phyloP scores from a whole-genome alignment of 2,329 filamentous ascomycete genomes.

The Apiospora saccharicola region DNA sequence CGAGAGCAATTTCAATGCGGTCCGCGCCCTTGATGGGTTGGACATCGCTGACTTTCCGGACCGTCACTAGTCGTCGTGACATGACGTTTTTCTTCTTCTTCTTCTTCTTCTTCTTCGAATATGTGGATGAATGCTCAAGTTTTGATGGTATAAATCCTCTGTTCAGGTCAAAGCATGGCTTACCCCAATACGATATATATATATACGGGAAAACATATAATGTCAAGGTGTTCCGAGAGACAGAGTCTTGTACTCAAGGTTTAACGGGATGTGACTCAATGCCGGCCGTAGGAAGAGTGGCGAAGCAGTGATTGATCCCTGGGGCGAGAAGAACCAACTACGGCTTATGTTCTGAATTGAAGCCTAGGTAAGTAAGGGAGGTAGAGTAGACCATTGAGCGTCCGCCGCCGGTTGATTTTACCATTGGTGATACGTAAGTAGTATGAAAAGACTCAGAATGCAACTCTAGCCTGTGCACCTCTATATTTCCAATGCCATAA shows the following conservation, averaged over 20 bases:
- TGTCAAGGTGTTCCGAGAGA: background rate
- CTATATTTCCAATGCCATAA: background rate
- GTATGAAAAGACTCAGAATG: background rate
- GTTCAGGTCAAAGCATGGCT: background rate
- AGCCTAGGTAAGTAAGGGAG: background rate
- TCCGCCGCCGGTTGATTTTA: background rate
- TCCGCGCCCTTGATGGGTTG: constrained; percentile 28
- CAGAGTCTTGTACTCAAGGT: background rate
- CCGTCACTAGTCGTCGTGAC: constrained; percentile 43
- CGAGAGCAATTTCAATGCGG: constrained; percentile 29
- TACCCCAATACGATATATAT: background rate
- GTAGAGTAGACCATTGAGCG: background rate
- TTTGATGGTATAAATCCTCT: background rate
- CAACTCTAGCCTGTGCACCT: background rate
- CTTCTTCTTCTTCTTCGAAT: too few species aligned
- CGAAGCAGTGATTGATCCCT: background rate
- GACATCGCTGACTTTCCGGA: constrained; percentile 34
- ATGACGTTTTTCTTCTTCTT: background rate
- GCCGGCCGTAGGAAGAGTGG: background rate
- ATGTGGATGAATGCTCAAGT: background rate
- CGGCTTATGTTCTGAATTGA: background rate
- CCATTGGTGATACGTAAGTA: too few species aligned
- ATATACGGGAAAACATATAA: background rate
- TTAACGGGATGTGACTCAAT: background rate
- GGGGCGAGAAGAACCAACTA: background rate